A percentile compares a stretch with the other conserved stretches of the same genome.
These are phyloP conservation scores for Cryptococcus sp. DNA, from an alignment of 1,284 basidiomycete species.

Conservation along the genomic window DNA sequence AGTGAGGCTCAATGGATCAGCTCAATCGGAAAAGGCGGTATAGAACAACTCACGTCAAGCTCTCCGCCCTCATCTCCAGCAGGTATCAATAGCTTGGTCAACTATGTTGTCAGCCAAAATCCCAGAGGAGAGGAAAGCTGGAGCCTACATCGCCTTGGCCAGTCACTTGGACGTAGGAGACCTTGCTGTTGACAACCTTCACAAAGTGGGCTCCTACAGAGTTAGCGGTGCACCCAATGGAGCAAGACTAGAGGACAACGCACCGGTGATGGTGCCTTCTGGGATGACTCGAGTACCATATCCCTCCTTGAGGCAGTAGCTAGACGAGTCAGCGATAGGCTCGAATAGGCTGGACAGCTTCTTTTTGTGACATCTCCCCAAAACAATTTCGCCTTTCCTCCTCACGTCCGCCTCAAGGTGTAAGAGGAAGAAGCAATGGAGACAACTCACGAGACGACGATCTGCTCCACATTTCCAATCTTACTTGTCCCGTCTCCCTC, in stretches of 20 bases:
- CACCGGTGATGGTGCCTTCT: conserved; percentile 51
- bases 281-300: conserved; percentile 70
- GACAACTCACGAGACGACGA: conserved; percentile 27
- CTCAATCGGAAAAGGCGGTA: background rate
- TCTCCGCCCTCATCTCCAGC: conserved; percentile 48
- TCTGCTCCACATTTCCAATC: conserved; percentile 43
- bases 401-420: background rate
- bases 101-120: conserved; percentile 13
- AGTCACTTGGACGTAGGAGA: conserved; percentile 49
- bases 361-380: too few relatives aligned
- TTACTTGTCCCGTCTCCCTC: conserved; percentile 31
- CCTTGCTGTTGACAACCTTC: conserved; percentile 50
- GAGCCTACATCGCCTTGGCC: conserved; percentile 44
- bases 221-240: too few relatives aligned
- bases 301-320: conserved; percentile 47
- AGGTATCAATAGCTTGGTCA: conserved; percentile 47
- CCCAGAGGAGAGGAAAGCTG: background rate
- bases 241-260: too few relatives aligned
- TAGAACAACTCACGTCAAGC: conserved; percentile 37
- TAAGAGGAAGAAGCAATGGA: too few relatives aligned
- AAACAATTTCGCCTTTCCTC: too few relatives aligned
- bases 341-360: background rate
- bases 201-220: conserved; percentile 66
- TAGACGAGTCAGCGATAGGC: conserved; percentile 4
- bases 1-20: conserved; percentile 17